A percentile compares a stretch with the other conserved stretches of the same genome.
Conservation (phyloP, 2,329 filamentous ascomycete genomes). For the Diaporthe longicolla region DNA sequence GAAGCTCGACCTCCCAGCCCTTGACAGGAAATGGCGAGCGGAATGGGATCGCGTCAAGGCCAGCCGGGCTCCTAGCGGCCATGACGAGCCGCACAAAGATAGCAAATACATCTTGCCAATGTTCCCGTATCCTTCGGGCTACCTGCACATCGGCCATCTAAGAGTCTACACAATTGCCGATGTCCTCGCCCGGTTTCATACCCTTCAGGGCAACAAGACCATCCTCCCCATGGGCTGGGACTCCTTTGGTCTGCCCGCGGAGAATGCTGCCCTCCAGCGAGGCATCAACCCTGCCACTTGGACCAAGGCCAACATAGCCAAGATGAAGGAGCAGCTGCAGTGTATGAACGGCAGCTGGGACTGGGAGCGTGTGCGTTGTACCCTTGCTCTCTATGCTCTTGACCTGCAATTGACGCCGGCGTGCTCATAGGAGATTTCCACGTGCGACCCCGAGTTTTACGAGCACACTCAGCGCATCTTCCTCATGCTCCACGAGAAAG, state of each 20-base stretch:
- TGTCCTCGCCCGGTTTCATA: constrained; percentile 82
- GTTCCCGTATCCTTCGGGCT: constrained; percentile 94
- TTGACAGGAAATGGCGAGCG: constrained; percentile 68
- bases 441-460: constrained; percentile 88
- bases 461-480: constrained; percentile 92
- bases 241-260: constrained; percentile 89
- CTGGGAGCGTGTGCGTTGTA: constrained; percentile 79
- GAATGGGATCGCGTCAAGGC: constrained; percentile 55
- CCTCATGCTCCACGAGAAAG: constrained; percentile 79
- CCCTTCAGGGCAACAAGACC: constrained; percentile 81
- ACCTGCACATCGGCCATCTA: constrained; percentile 87
- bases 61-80: constrained; percentile 38
- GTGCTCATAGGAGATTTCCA: constrained; percentile 78
- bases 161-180: constrained; percentile 94
- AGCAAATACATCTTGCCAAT: constrained; percentile 84
- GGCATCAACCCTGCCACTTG: constrained; percentile 83
- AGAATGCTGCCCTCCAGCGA: constrained; percentile 90
- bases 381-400: background rate
- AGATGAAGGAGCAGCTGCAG: constrained; percentile 86
- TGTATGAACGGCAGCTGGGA: constrained; percentile 87
- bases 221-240: constrained; percentile 96
- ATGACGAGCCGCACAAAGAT: constrained; percentile 46
- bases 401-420: constrained; percentile 34
- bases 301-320: constrained; percentile 84
- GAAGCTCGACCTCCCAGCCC: constrained; percentile 61